Conservation (phyloP, 2,329 filamentous ascomycete species). For the Arachnopeziza araneosa region DNA sequence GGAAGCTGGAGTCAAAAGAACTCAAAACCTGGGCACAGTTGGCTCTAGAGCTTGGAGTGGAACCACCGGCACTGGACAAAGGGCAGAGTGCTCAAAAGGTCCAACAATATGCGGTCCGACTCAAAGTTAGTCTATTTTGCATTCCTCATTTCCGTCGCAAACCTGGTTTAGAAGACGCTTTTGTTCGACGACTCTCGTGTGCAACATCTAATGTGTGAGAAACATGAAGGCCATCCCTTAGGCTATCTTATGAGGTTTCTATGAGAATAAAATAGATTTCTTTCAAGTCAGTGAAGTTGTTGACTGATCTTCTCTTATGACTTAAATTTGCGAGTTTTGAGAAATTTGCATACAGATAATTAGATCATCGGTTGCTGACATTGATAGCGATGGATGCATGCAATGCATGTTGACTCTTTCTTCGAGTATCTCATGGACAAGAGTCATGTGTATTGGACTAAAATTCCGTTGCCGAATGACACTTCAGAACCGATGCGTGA, state of each 20-base stretch:
- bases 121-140: constrained; percentile 59
- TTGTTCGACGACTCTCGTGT: too few species aligned
- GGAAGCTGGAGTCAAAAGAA: constrained; percentile 71
- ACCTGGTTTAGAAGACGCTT: too few species aligned
- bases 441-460: constrained; percentile 71
- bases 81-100: constrained; percentile 90
- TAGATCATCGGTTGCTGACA: constrained; percentile 11
- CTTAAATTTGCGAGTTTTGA: too few species aligned
- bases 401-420: constrained; percentile 91
- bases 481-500: constrained; percentile 65
- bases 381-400: constrained; percentile 83
- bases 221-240: too few species aligned
- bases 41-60: constrained; percentile 80
- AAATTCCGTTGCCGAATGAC: constrained; percentile 61
- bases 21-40: constrained; percentile 92
- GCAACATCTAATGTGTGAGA: too few species aligned
- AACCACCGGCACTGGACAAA: constrained; percentile 73
- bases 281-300: too few species aligned
- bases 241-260: too few species aligned
- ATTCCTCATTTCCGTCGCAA: not conserved
- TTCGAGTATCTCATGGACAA: constrained; percentile 84
- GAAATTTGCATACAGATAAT: too few species aligned
- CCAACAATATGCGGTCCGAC: constrained; percentile 85
- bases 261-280: too few species aligned
- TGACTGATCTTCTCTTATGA: too few species aligned